These are phyloP conservation scores for Clarireedia hainanense DNA, from an alignment of 2,329 filamentous ascomycete genomes.

Conservation along the genomic window DNA sequence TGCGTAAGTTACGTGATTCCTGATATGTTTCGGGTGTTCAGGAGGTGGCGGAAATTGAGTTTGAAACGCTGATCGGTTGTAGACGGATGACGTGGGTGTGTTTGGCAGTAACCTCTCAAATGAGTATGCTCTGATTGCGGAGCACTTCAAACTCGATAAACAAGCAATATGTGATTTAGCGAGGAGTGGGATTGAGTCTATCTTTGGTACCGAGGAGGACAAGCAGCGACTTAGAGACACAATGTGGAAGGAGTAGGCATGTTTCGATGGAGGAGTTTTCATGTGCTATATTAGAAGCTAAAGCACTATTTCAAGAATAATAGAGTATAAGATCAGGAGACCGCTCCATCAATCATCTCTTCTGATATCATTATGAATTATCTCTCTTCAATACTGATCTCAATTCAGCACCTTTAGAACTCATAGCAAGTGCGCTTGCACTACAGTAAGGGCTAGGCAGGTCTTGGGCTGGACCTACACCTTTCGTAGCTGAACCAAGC, in stretches of 20 bases:
- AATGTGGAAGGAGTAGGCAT: slow-evolving; percentile 36
- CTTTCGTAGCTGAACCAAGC: too few species aligned
- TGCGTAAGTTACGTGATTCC: slow-evolving; percentile 45
- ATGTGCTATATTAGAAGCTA: neutral
- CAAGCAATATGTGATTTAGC: slow-evolving; percentile 46
- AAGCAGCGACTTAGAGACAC: slow-evolving; percentile 45
- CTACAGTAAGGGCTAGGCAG: too few species aligned
- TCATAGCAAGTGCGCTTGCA: too few species aligned
- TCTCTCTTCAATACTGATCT: too few species aligned
- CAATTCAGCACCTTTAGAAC: too few species aligned
- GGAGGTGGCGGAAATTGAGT: neutral
- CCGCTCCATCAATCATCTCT: too few species aligned
- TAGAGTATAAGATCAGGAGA: neutral
- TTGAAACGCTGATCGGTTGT: neutral
- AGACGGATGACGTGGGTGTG: slow-evolving; percentile 81
- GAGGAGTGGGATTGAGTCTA: slow-evolving; percentile 52
- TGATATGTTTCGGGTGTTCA: neutral
- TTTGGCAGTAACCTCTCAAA: slow-evolving; percentile 71
- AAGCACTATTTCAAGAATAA: neutral
- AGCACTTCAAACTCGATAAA: slow-evolving; percentile 55
- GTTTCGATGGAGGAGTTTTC: neutral
- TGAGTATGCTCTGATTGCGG: slow-evolving; percentile 65
- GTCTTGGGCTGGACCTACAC: too few species aligned
- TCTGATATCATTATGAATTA: too few species aligned
- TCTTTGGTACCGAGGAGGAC: slow-evolving; percentile 59